phyloP scores from a whole-genome alignment of 2,329 filamentous ascomycete genomes.

The Epichloe elymi region DNA sequence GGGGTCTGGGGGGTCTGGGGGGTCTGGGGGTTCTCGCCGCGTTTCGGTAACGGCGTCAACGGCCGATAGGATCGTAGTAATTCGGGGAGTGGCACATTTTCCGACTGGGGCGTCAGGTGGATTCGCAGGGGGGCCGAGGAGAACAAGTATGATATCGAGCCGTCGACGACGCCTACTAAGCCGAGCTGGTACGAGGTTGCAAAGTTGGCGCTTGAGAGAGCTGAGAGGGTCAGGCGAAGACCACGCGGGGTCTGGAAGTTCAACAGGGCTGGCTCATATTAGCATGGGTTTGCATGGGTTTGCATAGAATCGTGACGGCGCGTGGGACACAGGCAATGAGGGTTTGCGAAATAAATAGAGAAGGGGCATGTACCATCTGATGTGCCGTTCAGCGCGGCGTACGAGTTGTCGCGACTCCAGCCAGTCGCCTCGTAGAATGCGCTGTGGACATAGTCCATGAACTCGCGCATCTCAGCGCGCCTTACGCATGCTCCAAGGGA shows the following conservation, averaged over 20 bases:
- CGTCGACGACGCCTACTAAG: conserved; percentile 82
- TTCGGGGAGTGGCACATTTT: conserved; percentile 60
- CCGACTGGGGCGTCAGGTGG: conserved; percentile 53
- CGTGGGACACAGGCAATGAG: neutral
- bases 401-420: conserved; percentile 89
- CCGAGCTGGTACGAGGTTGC: conserved; percentile 88
- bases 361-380: conserved; percentile 47
- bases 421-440: conserved; percentile 76
- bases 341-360: neutral
- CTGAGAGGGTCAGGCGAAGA: conserved; percentile 75
- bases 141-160: conserved; percentile 94
- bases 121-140: conserved; percentile 67
- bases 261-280: conserved; percentile 50
- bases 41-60: conserved; percentile 45
- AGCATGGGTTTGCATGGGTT: conserved; percentile 9
- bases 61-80: conserved; percentile 76
- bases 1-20: neutral
- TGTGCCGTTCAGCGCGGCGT: conserved; percentile 73
- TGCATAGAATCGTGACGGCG: neutral
- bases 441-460: conserved; percentile 93
- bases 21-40: conserved; percentile 8
- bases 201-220: conserved; percentile 83
- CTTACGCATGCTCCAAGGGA: conserved; percentile 15
- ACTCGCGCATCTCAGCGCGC: conserved; percentile 62
- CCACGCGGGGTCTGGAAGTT: conserved; percentile 80